These are phyloP conservation scores for Eutrema heterophyllum DNA, from an alignment of 345 rosid genomes.

Conservation along the genomic window DNA sequence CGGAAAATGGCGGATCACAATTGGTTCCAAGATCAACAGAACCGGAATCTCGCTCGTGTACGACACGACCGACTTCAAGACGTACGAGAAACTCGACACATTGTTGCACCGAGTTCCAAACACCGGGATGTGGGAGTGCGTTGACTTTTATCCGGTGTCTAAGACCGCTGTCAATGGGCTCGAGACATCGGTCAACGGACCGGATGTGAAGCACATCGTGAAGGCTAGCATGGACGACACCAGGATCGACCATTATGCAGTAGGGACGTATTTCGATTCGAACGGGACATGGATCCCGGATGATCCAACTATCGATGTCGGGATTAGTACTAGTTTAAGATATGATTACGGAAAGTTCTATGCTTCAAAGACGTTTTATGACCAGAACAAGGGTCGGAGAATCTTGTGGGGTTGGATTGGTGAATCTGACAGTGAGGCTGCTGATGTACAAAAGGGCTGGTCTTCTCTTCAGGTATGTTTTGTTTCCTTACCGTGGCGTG, in stretches of 20 bases:
- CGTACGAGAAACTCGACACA: conserved; percentile 39
- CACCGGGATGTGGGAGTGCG: conserved; percentile 99
- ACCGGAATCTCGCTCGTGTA: conserved; percentile 71
- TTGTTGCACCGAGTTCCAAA: conserved; percentile 64
- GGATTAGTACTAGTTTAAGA: conserved; percentile 56
- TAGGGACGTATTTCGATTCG: conserved; percentile 64
- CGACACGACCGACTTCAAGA: conserved; percentile 54
- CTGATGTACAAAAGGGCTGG: conserved; percentile 86
- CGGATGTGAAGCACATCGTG: conserved; percentile 66
- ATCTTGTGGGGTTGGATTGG: conserved; percentile 94
- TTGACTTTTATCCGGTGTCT: conserved; percentile 85
- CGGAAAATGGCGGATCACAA: conserved; percentile 60
- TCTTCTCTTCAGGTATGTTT: conserved; percentile 78
- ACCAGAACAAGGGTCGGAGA: conserved; percentile 60
- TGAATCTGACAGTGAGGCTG: conserved; percentile 71
- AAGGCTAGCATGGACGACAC: conserved; percentile 91
- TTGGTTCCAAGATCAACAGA: conserved; percentile 57
- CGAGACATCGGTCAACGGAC: conserved; percentile 64
- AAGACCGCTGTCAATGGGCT: conserved; percentile 46
- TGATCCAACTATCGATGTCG: conserved; percentile 67
- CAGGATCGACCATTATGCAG: conserved; percentile 65
- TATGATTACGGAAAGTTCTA: conserved; percentile 81
- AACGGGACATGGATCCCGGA: conserved; percentile 77
- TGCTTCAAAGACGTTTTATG: conserved; percentile 89
- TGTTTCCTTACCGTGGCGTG: not conserved